Base-by-base conservation (phyloP, 1,284 basidiomycete genomes). In the Mycena citricolor region DNA sequence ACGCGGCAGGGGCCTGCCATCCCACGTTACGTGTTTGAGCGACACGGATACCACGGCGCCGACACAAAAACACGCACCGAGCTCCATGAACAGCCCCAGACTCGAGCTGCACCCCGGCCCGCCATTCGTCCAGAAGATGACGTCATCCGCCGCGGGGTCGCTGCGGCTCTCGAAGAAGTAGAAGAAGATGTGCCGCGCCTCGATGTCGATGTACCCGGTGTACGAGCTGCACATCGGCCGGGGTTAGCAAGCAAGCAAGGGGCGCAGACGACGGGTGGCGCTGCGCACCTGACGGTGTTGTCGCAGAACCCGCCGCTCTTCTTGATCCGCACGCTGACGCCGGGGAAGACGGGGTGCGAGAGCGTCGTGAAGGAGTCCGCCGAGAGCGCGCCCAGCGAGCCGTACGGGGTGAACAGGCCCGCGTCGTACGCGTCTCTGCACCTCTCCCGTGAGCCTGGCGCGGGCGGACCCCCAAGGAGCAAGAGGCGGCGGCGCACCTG, bases 141-240 rank as follows among this genome's bases (percentile, higher is more conserved):
- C 72, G 47, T 83, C 81, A 55, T 87, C 83, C 31, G 66, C 76
- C 23, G 73, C 69, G 1, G 86, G 86, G 49, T 86, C 69, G 46
- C 66, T 75, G 43, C 89, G 69, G 42, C 81, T 86, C 63, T 92
- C 88, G 64, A 93, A 92, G 62, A 91, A 92, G 70, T 88, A 89
- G 71, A 90, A 92, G 69, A 90, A 92, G 23, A 91, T 62, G 52
- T 86, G 83, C 33, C 82, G 75, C 5, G 84, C 81, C 51, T 80
- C 73, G 33, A 79, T 75, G 44, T 87, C 85, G 40, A 86, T 83
- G 59, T 84, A 83, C 14, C 79, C 78, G 1, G 72, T 71, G 51
- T 69, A 71, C 17, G 66, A 57, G 29, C 70, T 69, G 44, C 12
- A 10, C 28, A 12, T 12, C 7, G n/a, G 8, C 13, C 16, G 22